phyloP scores from a whole-genome alignment of 2,329 filamentous ascomycete genomes.

The Amauroascus verrucosus region DNA sequence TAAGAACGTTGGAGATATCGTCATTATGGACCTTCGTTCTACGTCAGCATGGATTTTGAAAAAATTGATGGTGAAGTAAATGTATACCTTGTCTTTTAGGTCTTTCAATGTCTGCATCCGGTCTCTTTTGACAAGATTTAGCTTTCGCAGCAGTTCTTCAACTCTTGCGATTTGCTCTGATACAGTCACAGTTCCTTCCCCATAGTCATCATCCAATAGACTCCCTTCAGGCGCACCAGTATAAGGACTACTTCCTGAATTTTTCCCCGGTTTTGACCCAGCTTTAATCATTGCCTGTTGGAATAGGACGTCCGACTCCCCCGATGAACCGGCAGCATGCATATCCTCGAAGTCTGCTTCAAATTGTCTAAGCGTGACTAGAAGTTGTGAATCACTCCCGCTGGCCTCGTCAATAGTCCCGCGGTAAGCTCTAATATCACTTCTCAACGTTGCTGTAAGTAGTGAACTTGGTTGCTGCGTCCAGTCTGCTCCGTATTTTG shows the following conservation, averaged over 20 bases:
- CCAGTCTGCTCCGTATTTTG: slow-evolving; percentile 93
- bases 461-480: slow-evolving; percentile 90
- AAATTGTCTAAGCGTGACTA: slow-evolving; percentile 72
- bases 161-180: slow-evolving; percentile 80
- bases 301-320: slow-evolving; percentile 80
- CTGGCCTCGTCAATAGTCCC: slow-evolving; percentile 83
- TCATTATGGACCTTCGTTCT: slow-evolving; percentile 72
- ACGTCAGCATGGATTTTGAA: not conserved
- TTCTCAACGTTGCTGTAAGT: slow-evolving; percentile 75
- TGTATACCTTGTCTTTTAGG: slow-evolving; percentile 80
- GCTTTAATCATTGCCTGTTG: slow-evolving; percentile 75
- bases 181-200: slow-evolving; percentile 67
- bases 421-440: slow-evolving; percentile 77
- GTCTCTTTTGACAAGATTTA: slow-evolving; percentile 87
- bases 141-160: slow-evolving; percentile 79
- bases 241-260: slow-evolving; percentile 53
- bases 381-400: slow-evolving; percentile 74
- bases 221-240: slow-evolving; percentile 56
- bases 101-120: slow-evolving; percentile 88
- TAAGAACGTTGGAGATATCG: slow-evolving; percentile 93
- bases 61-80: not conserved
- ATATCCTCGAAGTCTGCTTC: slow-evolving; percentile 90
- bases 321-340: slow-evolving; percentile 74
- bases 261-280: slow-evolving; percentile 47
- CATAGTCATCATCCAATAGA: slow-evolving; percentile 84